Evolutionary conservation across 768 basidiomycete species (phyloP), one percentile per base, ranked within the genome.

Genomic region (Holtermannia corniformis): DNA sequence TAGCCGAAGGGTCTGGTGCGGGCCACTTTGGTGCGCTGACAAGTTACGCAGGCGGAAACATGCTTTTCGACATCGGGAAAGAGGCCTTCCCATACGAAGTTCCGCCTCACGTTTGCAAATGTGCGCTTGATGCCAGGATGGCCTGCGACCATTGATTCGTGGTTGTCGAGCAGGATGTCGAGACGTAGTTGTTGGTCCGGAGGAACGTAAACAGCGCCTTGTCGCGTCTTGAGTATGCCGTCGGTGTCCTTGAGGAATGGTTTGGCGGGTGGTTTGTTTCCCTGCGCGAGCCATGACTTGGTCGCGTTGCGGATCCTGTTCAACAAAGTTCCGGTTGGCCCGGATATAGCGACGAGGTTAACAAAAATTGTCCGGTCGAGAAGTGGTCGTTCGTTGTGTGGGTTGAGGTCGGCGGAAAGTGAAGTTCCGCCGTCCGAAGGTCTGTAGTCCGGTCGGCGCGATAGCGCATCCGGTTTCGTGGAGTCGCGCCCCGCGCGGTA

Each of bases 21-120:
- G 21, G 7, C 16, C 5, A 64, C 37, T 54, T 78, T 77, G 50
- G 57, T 64, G 3, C 68, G 61, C 24, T 49, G 53, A 56, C 76
- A 77, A 2, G 58, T 47, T 14, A 70, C 65, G 50, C 76, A 77
- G 7, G 74, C 59, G 3, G 57, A 42, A 20, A 75, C 67, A 56
- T 75, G 75, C 27, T 52, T 16, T 4, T 56, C 48, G n/a, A 75
- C 57, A 43, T 58, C 63, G 7, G 41, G 47, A 19, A 50, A 43
- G 20, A 74, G 49, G 1, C 56, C 54, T 1, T 68, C 77, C 77
- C 78, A 79, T 1, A 67, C 75, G 57, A 74, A 78, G 40, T 76
- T 63, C 1, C 68, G 61, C 0, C 41, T 41, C 2, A 79, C 54
- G 3, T 70, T 49, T 3, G 67, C 56, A 14, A 65, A 53, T 0